Base-by-base conservation (phyloP, 352 stramenopile genomes). In the Globisporangium acanthophoron region DNA sequence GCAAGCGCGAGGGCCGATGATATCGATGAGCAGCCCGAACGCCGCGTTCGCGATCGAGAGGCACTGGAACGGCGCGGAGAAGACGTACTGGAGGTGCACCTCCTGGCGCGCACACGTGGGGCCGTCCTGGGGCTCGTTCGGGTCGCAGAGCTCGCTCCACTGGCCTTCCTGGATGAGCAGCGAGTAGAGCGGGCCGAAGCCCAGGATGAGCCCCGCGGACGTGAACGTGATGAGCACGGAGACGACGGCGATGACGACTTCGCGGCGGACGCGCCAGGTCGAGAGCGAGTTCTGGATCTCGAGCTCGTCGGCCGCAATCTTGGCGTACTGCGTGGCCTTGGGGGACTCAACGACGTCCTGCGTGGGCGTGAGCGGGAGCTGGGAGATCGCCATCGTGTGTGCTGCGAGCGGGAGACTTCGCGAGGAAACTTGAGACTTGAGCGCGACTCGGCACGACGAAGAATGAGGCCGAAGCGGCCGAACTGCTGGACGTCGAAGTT, bases 151-250 rank as follows among this genome's bases (percentile, higher is more conserved):
- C 54, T 85, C 75, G 21, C 65, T 69, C 72, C 75, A 82, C 52
- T 82, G 70, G 3, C 63, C 58, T 20, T 81, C 73, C 20, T 61
- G 46, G 33, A 82, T 62, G 35, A 85, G 63, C 46, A 74, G 55
- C 51, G 75, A 70, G 64, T 85, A 85, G 31, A 85, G 61, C 20
- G 73, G 70, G 0, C 75, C 70, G 47, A 81, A 85, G 46, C 75
- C 70, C 7, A 85, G 62, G 41, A 80, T 74, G 41, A 85, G 60
- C 0, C 75, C 75, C 6, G 64, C 72, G 0, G 69, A 79, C 24
- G 54, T 72, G 59, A 70, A 27, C 20, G 72, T 59, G 15, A 80
- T 69, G 45, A 69, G 43, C 35, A 74, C 40, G 8, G 66, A 67
- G 27, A 63, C 61, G 21, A 74, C 52, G 12, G 44, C 54, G 58